A percentile compares a stretch with the other conserved stretches of the same genome.
These are phyloP conservation scores for Claviceps lovelessii DNA, from an alignment of 2,329 filamentous ascomycete genomes.

Conservation along the genomic window DNA sequence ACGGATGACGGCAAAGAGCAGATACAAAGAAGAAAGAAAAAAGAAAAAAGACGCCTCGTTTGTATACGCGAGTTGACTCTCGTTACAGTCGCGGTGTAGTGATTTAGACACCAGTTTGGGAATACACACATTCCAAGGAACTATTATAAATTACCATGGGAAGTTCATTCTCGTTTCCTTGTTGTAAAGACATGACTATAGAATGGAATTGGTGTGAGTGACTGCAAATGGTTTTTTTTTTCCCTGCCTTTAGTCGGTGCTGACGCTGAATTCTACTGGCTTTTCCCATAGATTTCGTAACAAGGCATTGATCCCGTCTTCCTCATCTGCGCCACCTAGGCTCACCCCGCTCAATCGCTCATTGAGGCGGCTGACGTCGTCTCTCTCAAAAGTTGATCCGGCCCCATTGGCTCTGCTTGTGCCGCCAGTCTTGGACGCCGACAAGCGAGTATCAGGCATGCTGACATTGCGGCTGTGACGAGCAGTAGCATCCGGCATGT, in stretches of 20 bases:
- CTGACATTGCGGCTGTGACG: constrained; percentile 27
- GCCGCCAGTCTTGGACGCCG: constrained; percentile 18
- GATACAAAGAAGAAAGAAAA: no score
- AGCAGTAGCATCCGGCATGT: constrained; percentile 12
- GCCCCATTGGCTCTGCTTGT: constrained; percentile 25
- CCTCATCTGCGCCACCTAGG: constrained; percentile 33
- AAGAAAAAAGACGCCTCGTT: no score
- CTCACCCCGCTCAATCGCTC: constrained; percentile 35
- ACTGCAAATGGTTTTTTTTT: not conserved
- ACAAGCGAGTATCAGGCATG: constrained; percentile 20
- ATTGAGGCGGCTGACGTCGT: constrained; percentile 27
- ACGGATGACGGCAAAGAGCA: no score
- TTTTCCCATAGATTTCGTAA: constrained; percentile 49
- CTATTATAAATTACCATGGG: no score
- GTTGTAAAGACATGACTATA: no score
- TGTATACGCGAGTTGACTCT: no score
- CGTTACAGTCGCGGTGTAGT: no score
- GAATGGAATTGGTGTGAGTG: no score
- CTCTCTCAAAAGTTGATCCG: constrained; percentile 31
- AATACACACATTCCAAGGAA: no score
- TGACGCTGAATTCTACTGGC: constrained; percentile 41
- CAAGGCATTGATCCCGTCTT: constrained; percentile 35
- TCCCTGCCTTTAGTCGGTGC: constrained; percentile 15
- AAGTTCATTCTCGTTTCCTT: no score
- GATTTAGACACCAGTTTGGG: no score